These are phyloP conservation scores for Staphylotrichum longicolle DNA, from an alignment of 495 filamentous ascomycete genomes.

Conservation along the genomic window DNA sequence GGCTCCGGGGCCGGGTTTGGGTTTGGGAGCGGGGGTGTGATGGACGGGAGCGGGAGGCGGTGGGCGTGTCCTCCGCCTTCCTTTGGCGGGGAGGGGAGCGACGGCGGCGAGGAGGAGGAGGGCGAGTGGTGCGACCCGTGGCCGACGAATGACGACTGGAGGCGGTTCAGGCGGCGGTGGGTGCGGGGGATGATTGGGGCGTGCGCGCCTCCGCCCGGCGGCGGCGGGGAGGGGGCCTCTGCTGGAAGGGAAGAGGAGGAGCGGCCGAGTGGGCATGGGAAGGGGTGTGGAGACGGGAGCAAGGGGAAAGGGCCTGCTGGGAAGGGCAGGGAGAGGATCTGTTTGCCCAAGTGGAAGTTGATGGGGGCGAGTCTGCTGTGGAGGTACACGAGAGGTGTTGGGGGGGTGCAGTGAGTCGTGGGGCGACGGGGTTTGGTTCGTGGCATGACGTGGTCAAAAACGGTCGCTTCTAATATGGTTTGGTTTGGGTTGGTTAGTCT, in stretches of 20 bases:
- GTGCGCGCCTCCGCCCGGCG: background rate
- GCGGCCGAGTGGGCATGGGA: constrained; percentile 12
- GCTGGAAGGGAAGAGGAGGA: constrained; percentile 7
- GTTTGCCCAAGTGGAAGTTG: constrained; percentile 29
- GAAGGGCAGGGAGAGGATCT: constrained; percentile 18
- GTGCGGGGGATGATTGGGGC: constrained; percentile 31
- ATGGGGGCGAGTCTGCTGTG: constrained; percentile 40
- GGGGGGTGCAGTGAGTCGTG: constrained; percentile 16
- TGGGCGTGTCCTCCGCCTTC: too few relatives aligned
- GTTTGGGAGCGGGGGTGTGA: background rate
- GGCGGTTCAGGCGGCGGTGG: constrained; percentile 39
- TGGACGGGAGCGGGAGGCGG: background rate
- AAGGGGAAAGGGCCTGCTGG: constrained; percentile 1
- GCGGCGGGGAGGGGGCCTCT: background rate
- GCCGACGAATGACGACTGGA: constrained; percentile 43
- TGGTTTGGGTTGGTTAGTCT: background rate
- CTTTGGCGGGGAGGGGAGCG: background rate
- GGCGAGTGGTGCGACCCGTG: constrained; percentile 42
- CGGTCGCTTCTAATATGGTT: constrained; percentile 7
- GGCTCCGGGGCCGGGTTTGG: background rate
- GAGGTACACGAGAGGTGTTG: constrained; percentile 33
- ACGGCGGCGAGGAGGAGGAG: constrained; percentile 20
- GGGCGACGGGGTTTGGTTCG: background rate
- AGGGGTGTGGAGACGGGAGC: constrained; percentile 8
- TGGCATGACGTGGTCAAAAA: background rate